phyloP scores from a whole-genome alignment of 768 basidiomycete species.

The Kwoniella sp. region DNA sequence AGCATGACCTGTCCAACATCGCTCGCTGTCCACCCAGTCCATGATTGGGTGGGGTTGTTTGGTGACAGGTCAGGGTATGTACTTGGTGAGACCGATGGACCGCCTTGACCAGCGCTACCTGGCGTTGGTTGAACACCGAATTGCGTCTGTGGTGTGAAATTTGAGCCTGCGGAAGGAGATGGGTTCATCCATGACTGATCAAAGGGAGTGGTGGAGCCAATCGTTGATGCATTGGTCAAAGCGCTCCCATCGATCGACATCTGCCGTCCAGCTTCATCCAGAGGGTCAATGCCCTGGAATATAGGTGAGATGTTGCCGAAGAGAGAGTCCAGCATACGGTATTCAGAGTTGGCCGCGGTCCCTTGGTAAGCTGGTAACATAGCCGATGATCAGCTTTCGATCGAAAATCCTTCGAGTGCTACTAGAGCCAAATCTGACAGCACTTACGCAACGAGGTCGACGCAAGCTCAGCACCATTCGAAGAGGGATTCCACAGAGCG shows the following conservation, averaged over 20 bases:
- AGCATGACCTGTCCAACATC: conserved; percentile 13
- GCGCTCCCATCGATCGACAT: conserved; percentile 16
- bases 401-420: neutral
- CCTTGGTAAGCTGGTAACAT: conserved; percentile 66
- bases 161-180: conserved; percentile 9
- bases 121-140: conserved; percentile 17
- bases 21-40: conserved; percentile 1
- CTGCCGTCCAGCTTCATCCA: conserved; percentile 22
- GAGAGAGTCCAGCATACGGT: conserved; percentile 89
- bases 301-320: conserved; percentile 62
- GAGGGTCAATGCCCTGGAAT: conserved; percentile 29
- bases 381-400: neutral
- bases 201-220: neutral
- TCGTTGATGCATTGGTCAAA: conserved; percentile 6
- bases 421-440: neutral
- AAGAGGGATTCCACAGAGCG: neutral
- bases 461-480: neutral
- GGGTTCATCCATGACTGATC: conserved; percentile 24
- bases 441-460: conserved; percentile 4
- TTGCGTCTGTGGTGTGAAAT: neutral
- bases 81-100: conserved; percentile 15
- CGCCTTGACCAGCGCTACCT: conserved; percentile 6
- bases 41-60: conserved; percentile 12
- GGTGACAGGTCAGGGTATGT: conserved; percentile 20
- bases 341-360: conserved; percentile 90